Percentiles rank a stretch among this genome's conserved stretches.
phyloP scores from a whole-genome alignment of 208 protist species.

The Jaenimonas drosophilae region DNA sequence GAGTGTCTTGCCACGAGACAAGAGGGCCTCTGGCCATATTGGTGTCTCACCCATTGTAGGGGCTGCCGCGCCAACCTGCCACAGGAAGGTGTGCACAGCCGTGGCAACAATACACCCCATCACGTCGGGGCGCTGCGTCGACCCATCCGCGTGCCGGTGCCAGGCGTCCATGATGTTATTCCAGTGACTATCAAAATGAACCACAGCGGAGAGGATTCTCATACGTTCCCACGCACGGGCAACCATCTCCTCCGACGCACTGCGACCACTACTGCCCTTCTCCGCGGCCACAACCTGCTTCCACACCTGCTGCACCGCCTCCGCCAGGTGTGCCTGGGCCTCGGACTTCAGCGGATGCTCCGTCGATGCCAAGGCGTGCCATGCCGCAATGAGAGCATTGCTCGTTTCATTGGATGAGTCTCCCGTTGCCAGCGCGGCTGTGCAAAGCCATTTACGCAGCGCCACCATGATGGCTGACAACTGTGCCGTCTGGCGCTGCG shows the following conservation, averaged over 20 bases:
- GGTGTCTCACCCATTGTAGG: no score
- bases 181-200: constrained; percentile 35
- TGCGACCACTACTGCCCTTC: not conserved
- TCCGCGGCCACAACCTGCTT: constrained; percentile 19
- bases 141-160: constrained; percentile 4
- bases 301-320: constrained; percentile 39
- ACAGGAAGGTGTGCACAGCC: constrained; percentile 42
- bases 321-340: constrained; percentile 55
- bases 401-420: no score
- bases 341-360: constrained; percentile 49
- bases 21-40: no score
- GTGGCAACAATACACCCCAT: constrained; percentile 24
- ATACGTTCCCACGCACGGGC: constrained; percentile 45
- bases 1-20: no score
- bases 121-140: constrained; percentile 10
- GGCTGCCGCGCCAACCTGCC: constrained; percentile 16
- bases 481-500: not conserved
- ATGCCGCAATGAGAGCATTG: constrained; percentile 40
- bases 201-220: constrained; percentile 42
- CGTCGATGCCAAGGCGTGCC: constrained; percentile 44
- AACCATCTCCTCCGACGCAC: no score
- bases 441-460: not conserved
- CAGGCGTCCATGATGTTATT: constrained; percentile 18
- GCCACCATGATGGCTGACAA: not conserved
- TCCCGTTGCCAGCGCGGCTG: not conserved